A percentile compares a stretch with the other conserved stretches of the same genome.
Conservation (phyloP, 2,329 filamentous ascomycete genomes). For the Metarhizium guizhouense region DNA sequence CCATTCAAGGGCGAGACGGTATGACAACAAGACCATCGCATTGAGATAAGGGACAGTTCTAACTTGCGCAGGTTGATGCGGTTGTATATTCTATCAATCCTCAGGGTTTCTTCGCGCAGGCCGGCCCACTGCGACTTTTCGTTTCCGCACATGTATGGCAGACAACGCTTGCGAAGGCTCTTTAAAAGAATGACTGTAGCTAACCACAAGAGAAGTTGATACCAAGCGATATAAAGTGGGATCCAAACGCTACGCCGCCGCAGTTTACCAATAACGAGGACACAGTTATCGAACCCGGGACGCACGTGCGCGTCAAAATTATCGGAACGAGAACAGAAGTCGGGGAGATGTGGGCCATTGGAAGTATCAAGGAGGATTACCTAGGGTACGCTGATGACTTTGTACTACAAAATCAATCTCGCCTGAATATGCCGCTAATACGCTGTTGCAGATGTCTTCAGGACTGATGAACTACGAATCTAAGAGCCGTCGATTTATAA, state of each 20-base stretch:
- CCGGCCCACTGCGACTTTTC: slow-evolving; percentile 69
- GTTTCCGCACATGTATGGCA: slow-evolving; percentile 69
- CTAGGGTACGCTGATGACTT: slow-evolving; percentile 42
- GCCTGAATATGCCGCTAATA: slow-evolving; percentile 7
- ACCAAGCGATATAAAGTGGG: slow-evolving; percentile 84
- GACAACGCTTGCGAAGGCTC: not conserved
- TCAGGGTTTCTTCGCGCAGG: slow-evolving; percentile 83
- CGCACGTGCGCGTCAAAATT: slow-evolving; percentile 88
- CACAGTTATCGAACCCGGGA: slow-evolving; percentile 86
- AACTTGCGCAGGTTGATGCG: slow-evolving; percentile 68
- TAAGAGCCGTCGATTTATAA: not conserved
- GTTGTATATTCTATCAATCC: slow-evolving; percentile 86
- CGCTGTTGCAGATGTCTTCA: slow-evolving; percentile 16
- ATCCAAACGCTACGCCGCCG: slow-evolving; percentile 91
- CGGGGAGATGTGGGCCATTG: slow-evolving; percentile 92
- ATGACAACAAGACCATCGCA: slow-evolving; percentile 28
- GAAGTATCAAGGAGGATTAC: slow-evolving; percentile 85
- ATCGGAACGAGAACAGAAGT: slow-evolving; percentile 91
- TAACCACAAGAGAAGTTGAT: slow-evolving; percentile 55
- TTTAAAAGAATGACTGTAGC: not conserved
- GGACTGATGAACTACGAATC: slow-evolving; percentile 8
- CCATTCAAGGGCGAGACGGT: slow-evolving; percentile 98
- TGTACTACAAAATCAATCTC: not conserved
- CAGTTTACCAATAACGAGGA: slow-evolving; percentile 95
- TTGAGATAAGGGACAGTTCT: slow-evolving; percentile 15